Evolutionary conservation across 1,139 yeast species (phyloP).

Genomic region (Zhuliangozyma parablackwelliae): DNA sequence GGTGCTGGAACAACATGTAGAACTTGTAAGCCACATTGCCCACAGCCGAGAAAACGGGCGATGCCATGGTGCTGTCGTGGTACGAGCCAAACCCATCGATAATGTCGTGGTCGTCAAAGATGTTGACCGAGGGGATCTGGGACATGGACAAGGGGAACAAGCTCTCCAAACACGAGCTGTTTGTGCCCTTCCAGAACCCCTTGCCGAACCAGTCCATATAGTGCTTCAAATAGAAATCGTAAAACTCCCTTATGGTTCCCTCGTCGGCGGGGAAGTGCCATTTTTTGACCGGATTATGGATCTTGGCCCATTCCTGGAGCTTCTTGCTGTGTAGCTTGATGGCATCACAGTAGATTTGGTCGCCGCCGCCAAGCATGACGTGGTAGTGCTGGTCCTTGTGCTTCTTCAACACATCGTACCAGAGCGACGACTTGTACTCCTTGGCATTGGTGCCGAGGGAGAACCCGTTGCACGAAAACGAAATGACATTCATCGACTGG

Average conservation of each 20-base stretch:
- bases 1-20: slow-evolving; percentile 90
- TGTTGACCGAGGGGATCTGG: slow-evolving; percentile 77
- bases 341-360: slow-evolving; percentile 86
- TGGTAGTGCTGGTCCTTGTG: slow-evolving; percentile 68
- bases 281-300: slow-evolving; percentile 46
- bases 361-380: slow-evolving; percentile 97
- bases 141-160: slow-evolving; percentile 74
- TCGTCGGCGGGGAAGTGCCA: slow-evolving; percentile 29
- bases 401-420: slow-evolving; percentile 77
- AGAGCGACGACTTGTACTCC: slow-evolving; percentile 66
- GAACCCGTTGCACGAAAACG: slow-evolving; percentile 92
- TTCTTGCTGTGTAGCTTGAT: slow-evolving; percentile 56
- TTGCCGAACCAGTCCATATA: slow-evolving; percentile 86
- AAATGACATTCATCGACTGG: slow-evolving; percentile 73
- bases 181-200: slow-evolving; percentile 76
- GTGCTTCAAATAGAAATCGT: slow-evolving; percentile 62
- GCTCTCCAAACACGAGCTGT: slow-evolving; percentile 60
- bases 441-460: slow-evolving; percentile 67
- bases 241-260: slow-evolving; percentile 51
- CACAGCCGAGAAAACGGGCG: slow-evolving; percentile 61
- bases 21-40: slow-evolving; percentile 80
- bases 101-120: slow-evolving; percentile 88
- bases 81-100: slow-evolving; percentile 96
- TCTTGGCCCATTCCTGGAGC: slow-evolving; percentile 61
- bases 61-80: slow-evolving; percentile 65